phyloP scores from a whole-genome alignment of 495 filamentous ascomycete species.

The Penicillium odoratum region DNA sequence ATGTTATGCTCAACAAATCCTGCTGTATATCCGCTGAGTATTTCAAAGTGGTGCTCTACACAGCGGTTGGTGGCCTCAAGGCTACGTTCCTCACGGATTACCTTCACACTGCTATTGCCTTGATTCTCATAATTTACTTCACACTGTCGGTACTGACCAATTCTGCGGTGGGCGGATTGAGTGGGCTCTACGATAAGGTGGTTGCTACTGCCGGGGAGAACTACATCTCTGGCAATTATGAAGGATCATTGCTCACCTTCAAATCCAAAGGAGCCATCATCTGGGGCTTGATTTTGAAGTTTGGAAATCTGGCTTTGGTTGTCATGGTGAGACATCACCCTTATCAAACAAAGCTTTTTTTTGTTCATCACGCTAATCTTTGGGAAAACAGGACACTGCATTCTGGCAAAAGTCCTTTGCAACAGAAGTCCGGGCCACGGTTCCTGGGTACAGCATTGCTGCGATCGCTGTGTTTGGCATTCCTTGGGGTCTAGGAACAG shows the following conservation, averaged over 20 bases:
- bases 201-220: slow-evolving; percentile 31
- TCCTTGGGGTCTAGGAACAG: slow-evolving; percentile 51
- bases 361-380: background rate
- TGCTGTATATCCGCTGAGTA: background rate
- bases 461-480: slow-evolving; percentile 48
- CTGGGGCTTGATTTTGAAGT: slow-evolving; percentile 48
- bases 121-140: slow-evolving; percentile 44
- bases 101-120: slow-evolving; percentile 38
- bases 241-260: slow-evolving; percentile 49
- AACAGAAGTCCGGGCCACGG: slow-evolving; percentile 40
- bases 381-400: slow-evolving; percentile 41
- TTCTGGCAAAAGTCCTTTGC: slow-evolving; percentile 56
- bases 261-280: slow-evolving; percentile 54
- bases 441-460: slow-evolving; percentile 47
- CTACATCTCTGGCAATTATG: slow-evolving; percentile 46
- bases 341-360: background rate
- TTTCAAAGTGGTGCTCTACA: slow-evolving; percentile 38
- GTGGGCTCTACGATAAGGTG: slow-evolving; percentile 41
- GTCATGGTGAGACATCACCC: slow-evolving; percentile 40
- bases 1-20: background rate
- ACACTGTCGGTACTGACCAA: slow-evolving; percentile 36
- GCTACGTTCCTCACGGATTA: slow-evolving; percentile 45
- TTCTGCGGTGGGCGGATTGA: slow-evolving; percentile 30
- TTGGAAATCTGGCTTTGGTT: slow-evolving; percentile 51
- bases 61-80: slow-evolving; percentile 42